Evolutionary conservation across 2,329 filamentous ascomycete genomes (phyloP).

Genomic region (Biscogniauxia mediterranea): DNA sequence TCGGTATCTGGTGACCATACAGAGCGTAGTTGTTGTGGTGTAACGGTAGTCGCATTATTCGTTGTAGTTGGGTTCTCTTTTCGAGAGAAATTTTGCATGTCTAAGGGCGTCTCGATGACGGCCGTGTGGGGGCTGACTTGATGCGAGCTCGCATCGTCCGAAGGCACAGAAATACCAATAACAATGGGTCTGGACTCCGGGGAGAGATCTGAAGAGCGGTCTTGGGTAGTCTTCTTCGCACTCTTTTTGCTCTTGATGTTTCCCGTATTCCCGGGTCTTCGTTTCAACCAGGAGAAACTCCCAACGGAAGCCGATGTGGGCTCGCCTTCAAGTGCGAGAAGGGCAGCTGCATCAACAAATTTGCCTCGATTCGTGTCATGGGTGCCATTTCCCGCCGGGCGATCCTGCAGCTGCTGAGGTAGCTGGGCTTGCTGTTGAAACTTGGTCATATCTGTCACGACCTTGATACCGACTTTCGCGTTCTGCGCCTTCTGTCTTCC

Average conservation of each 20-base stretch:
- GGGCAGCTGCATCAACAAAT: slow-evolving; percentile 58
- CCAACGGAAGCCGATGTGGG: slow-evolving; percentile 54
- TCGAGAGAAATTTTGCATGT: slow-evolving; percentile 28
- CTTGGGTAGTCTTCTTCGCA: slow-evolving; percentile 25
- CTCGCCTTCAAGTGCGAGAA: slow-evolving; percentile 58
- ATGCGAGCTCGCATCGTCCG: slow-evolving; percentile 45
- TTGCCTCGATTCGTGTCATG: slow-evolving; percentile 37
- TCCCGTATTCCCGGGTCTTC: slow-evolving; percentile 32
- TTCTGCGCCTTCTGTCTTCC: slow-evolving; percentile 61
- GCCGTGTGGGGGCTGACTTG: slow-evolving; percentile 53
- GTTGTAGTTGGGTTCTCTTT: slow-evolving; percentile 18
- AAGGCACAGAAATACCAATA: slow-evolving; percentile 67
- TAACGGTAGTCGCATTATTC: slow-evolving; percentile 20
- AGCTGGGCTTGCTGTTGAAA: slow-evolving; percentile 46
- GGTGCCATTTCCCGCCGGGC: slow-evolving; percentile 28
- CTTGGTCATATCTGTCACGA: slow-evolving; percentile 67
- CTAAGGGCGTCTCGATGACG: slow-evolving; percentile 39
- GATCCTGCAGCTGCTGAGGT: slow-evolving; percentile 29
- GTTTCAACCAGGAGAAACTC: slow-evolving; percentile 56
- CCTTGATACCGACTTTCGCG: slow-evolving; percentile 60
- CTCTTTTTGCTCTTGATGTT: slow-evolving; percentile 20
- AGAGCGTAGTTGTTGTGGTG: slow-evolving; percentile 43
- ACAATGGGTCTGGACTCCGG: slow-evolving; percentile 70
- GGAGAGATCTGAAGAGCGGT: slow-evolving; percentile 51
- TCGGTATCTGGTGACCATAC: slow-evolving; percentile 64